A percentile compares a stretch with the other conserved stretches of the same genome.
Conservation (phyloP, 2,329 filamentous ascomycete species). For the Metarhizium anisopliae region DNA sequence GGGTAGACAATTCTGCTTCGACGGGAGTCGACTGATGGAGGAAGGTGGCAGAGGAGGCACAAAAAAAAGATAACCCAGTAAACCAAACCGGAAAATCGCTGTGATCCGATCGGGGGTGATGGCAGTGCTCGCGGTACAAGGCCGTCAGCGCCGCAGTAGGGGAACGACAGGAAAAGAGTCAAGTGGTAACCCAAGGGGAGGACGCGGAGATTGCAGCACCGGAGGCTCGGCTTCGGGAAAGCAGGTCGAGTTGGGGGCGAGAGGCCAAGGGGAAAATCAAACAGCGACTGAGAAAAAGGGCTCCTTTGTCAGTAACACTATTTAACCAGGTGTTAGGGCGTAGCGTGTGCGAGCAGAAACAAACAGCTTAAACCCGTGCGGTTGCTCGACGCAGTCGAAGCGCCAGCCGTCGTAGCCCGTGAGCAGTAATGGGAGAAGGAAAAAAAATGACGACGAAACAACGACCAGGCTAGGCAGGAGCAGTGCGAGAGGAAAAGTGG, state of each 20-base stretch:
- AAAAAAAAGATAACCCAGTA: not conserved
- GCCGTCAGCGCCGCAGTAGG: constrained; percentile 1
- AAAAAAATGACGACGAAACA: not conserved
- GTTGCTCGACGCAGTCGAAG: constrained; percentile 3
- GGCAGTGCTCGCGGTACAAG: not conserved
- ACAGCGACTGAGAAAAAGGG: constrained; percentile 1
- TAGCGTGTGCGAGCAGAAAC: not conserved
- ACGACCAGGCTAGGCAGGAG: not conserved
- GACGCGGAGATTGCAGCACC: constrained; percentile 1
- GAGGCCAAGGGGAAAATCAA: constrained; percentile 3
- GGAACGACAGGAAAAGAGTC: not conserved
- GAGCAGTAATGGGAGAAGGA: not conserved
- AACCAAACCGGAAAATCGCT: constrained; percentile 2
- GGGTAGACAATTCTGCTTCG: not conserved
- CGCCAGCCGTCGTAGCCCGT: constrained; percentile 1
- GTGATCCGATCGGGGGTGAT: not conserved
- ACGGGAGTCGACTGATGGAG: constrained; percentile 1
- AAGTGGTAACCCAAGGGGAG: not conserved
- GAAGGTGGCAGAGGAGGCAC: not conserved
- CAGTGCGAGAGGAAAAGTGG: not conserved
- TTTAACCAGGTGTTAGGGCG: constrained; percentile 1
- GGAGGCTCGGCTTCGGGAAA: constrained; percentile 1
- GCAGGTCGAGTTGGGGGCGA: not conserved
- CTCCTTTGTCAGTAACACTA: constrained; percentile 6
- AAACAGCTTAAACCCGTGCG: not conserved